phyloP scores from a whole-genome alignment of 179 eudicot genomes.

The Patellifolia procumbens region DNA sequence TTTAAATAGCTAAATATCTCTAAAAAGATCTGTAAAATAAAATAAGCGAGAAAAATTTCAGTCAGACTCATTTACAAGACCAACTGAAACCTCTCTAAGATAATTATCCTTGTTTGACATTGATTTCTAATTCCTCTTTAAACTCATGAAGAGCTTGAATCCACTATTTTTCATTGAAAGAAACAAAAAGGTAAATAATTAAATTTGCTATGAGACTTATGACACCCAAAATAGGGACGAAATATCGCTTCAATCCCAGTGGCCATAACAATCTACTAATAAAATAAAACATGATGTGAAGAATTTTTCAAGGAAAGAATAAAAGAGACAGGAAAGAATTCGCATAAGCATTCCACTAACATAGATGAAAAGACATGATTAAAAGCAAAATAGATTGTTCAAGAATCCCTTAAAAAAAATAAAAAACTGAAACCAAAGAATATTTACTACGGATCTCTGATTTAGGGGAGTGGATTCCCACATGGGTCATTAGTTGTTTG shows the following conservation, averaged over 20 bases:
- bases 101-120: not conserved
- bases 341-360: slow-evolving; percentile 16
- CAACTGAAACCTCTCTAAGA: no score
- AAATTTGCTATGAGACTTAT: no score
- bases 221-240: not conserved
- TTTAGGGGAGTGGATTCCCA: slow-evolving; percentile 7
- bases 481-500: not conserved
- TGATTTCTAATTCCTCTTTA: no score
- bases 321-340: slow-evolving; percentile 5
- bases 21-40: no score
- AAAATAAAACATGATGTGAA: no score
- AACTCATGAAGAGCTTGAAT: not conserved
- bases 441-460: not conserved
- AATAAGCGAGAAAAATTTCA: no score
- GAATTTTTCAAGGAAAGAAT: not conserved
- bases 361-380: not conserved
- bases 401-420: not conserved
- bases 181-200: not conserved
- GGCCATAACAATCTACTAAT: slow-evolving; percentile 4
- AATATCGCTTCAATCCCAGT: not conserved
- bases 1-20: no score
- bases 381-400: not conserved
- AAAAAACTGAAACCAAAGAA: not conserved
- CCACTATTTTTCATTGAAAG: not conserved
- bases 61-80: no score